phyloP scores from a whole-genome alignment of 495 filamentous ascomycete genomes.

The Talaromyces borbonicus region DNA sequence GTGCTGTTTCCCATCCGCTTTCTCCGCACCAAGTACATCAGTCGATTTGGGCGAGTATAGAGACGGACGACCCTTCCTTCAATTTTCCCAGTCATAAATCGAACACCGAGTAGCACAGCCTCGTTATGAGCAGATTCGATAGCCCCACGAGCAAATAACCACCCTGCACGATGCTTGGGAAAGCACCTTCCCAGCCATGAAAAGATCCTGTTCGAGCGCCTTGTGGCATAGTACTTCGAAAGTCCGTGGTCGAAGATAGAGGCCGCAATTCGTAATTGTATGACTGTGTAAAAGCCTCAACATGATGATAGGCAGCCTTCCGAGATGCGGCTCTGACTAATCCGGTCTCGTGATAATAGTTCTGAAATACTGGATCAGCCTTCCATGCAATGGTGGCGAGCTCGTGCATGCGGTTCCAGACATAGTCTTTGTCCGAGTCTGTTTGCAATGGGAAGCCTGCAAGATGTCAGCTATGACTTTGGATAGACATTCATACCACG shows the following conservation, averaged over 20 bases:
- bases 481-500: not conserved
- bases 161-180: constrained; percentile 35
- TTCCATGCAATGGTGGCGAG: constrained; percentile 29
- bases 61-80: constrained; percentile 30
- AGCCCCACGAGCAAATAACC: constrained; percentile 41
- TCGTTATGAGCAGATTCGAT: constrained; percentile 34
- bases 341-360: constrained; percentile 41
- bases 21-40: constrained; percentile 29
- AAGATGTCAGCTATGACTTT: not conserved
- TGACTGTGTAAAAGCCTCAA: constrained; percentile 13
- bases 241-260: constrained; percentile 18
- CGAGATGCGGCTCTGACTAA: constrained; percentile 31
- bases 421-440: not conserved
- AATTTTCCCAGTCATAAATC: constrained; percentile 29
- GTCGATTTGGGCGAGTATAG: constrained; percentile 18
- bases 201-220: constrained; percentile 42
- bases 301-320: constrained; percentile 14
- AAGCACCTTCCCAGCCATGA: constrained; percentile 40
- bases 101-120: constrained; percentile 33
- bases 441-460: not conserved
- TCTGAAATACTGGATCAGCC: constrained; percentile 36
- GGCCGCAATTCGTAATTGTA: constrained; percentile 7
- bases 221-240: constrained; percentile 40
- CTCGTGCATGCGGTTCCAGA: constrained; percentile 6
- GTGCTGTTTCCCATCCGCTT: constrained; percentile 24